A percentile compares a stretch with the other conserved stretches of the same genome.
Evolutionary conservation across 1,284 basidiomycete species (phyloP).

Genomic region (Chalciporus piperatoides): DNA sequence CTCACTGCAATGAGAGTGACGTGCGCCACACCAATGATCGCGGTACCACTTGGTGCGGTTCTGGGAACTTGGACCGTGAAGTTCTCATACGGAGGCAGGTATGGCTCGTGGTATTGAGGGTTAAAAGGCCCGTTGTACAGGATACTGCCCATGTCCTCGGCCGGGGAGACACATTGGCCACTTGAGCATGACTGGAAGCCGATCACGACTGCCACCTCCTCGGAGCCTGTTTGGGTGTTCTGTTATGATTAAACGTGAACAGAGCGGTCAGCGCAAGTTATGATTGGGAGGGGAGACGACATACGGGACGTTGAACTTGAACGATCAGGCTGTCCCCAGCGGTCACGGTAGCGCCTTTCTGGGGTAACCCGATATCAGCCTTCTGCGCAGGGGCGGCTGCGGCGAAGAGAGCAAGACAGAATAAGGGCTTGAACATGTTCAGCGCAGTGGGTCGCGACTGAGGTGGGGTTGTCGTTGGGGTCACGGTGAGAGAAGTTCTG

Average conservation of each 20-base stretch:
- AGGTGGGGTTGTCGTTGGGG: background rate
- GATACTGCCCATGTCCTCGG: slow-evolving; percentile 20
- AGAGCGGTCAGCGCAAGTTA: background rate
- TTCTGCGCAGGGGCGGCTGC: slow-evolving; percentile 22
- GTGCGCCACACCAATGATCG: slow-evolving; percentile 21
- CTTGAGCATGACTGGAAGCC: slow-evolving; percentile 27
- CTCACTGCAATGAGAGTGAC: slow-evolving; percentile 25
- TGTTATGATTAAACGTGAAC: background rate
- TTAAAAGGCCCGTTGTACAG: slow-evolving; percentile 28
- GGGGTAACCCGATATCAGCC: slow-evolving; percentile 18
- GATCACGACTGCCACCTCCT: slow-evolving; percentile 30
- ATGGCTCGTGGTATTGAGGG: slow-evolving; percentile 18
- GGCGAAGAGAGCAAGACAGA: slow-evolving; percentile 11
- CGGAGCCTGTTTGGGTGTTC: slow-evolving; percentile 25
- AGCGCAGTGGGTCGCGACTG: background rate
- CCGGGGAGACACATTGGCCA: slow-evolving; percentile 15
- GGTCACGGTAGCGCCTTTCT: slow-evolving; percentile 9
- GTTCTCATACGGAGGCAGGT: slow-evolving; percentile 28
- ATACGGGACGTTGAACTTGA: slow-evolving; percentile 26
- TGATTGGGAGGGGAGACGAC: slow-evolving; percentile 5
- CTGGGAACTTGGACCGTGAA: slow-evolving; percentile 8
- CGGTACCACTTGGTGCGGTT: slow-evolving; percentile 8
- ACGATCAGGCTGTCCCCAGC: slow-evolving; percentile 20
- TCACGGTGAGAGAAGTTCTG: background rate
- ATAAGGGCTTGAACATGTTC: slow-evolving; percentile 16